These are phyloP conservation scores for Diaporthe vaccinii DNA, from an alignment of 2,329 filamentous ascomycete species.

Conservation along the genomic window DNA sequence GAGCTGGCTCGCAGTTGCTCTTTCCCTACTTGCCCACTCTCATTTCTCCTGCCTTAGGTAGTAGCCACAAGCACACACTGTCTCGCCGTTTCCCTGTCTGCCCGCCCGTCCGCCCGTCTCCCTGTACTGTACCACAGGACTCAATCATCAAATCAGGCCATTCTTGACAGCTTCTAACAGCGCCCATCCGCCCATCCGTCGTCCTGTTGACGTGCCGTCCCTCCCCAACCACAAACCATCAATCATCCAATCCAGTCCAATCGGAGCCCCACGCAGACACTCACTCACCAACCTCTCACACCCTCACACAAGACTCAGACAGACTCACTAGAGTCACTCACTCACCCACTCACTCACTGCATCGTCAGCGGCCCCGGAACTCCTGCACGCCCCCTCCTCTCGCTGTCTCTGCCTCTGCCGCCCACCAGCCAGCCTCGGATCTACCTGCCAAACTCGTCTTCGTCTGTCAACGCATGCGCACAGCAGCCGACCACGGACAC, in stretches of 20 bases:
- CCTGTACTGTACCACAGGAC: constrained; percentile 16
- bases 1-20: neutral
- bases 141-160: constrained; percentile 23
- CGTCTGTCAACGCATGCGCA: neutral
- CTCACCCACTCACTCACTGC: constrained; percentile 6
- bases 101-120: neutral
- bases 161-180: constrained; percentile 26
- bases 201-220: constrained; percentile 8
- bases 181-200: neutral
- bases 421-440: constrained; percentile 2
- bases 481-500: neutral
- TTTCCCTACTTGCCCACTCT: neutral
- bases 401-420: neutral
- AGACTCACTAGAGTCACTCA: neutral
- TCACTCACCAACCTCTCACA: constrained; percentile 3
- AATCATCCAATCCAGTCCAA: constrained; percentile 9
- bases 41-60: constrained; percentile 15
- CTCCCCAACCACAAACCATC: constrained; percentile 19
- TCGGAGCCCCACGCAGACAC: constrained; percentile 2
- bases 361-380: neutral
- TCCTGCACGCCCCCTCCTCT: neutral
- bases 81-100: neutral
- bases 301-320: constrained; percentile 20
- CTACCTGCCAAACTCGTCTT: constrained; percentile 11
- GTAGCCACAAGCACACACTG: neutral